Evolutionary conservation across 805 yeast genomes (phyloP).

Genomic region (Sugiyamaella boreocaroliniensis): DNA sequence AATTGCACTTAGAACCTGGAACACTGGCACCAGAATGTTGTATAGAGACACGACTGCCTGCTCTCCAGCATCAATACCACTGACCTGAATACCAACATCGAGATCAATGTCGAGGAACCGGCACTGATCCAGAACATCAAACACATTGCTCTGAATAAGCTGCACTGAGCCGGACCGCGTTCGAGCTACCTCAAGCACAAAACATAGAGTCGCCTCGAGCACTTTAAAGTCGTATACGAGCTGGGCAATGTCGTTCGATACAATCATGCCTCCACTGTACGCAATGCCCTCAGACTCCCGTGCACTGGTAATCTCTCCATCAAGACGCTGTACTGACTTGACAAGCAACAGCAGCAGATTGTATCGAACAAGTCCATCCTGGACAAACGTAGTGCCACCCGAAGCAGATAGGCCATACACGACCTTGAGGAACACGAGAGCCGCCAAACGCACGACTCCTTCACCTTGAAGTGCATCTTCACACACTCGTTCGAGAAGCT

Average conservation of each 20-base stretch:
- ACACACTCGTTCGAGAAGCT: slow-evolving; percentile 57
- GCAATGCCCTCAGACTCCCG: background rate
- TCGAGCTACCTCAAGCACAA: slow-evolving; percentile 69
- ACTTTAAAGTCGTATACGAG: slow-evolving; percentile 68
- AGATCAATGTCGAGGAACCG: slow-evolving; percentile 63
- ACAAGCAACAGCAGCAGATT: slow-evolving; percentile 62
- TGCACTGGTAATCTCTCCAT: slow-evolving; percentile 45
- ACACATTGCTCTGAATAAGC: slow-evolving; percentile 65
- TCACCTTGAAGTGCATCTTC: slow-evolving; percentile 77
- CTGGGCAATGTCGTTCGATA: slow-evolving; percentile 22
- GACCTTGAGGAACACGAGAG: slow-evolving; percentile 68
- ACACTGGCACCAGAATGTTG: slow-evolving; percentile 65
- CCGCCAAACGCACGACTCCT: slow-evolving; percentile 66
- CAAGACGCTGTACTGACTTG: slow-evolving; percentile 61
- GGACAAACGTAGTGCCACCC: slow-evolving; percentile 48
- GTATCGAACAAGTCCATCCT: slow-evolving; percentile 54
- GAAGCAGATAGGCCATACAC: slow-evolving; percentile 48
- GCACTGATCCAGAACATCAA: slow-evolving; percentile 52
- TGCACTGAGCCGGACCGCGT: slow-evolving; percentile 71
- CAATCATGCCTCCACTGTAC: background rate
- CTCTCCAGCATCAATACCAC: slow-evolving; percentile 42
- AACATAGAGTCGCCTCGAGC: slow-evolving; percentile 61
- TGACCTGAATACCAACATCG: slow-evolving; percentile 61
- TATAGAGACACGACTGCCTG: slow-evolving; percentile 44
- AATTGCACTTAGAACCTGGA: slow-evolving; percentile 63